Evolutionary conservation across 2,329 filamentous ascomycete genomes (phyloP).

Genomic region (Epichloe typhina): DNA sequence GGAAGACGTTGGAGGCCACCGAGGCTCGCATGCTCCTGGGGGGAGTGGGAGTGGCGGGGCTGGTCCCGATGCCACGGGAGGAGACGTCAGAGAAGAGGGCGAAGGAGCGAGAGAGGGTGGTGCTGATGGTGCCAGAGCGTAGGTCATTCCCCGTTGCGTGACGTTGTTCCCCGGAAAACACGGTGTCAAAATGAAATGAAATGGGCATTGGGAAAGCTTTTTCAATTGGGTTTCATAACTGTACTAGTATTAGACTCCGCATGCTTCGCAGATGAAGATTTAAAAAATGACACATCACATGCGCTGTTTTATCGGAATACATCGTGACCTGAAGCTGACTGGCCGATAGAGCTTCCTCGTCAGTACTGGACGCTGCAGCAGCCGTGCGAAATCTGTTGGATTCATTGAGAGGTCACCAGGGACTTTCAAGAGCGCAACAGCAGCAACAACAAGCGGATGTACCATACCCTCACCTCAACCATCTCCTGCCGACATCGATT

Average conservation of each 20-base stretch:
- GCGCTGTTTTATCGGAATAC: background rate
- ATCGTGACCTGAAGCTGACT: constrained; percentile 26
- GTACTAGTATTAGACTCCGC: constrained; percentile 16
- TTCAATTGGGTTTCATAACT: constrained; percentile 11
- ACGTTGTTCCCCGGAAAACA: constrained; percentile 12
- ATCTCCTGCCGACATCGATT: constrained; percentile 65
- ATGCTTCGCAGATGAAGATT: constrained; percentile 14
- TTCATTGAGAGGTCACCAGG: constrained; percentile 53
- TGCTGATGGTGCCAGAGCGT: constrained; percentile 97
- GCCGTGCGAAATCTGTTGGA: constrained; percentile 81
- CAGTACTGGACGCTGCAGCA: constrained; percentile 54
- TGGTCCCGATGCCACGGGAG: constrained; percentile 75
- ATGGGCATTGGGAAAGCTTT: constrained; percentile 4
- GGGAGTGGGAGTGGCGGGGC: constrained; percentile 63
- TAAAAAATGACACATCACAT: constrained; percentile 8
- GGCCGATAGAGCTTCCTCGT: constrained; percentile 42
- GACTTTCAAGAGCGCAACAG: constrained; percentile 23
- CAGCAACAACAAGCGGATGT: constrained; percentile 30
- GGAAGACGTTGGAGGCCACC: constrained; percentile 53
- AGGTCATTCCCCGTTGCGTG: constrained; percentile 47
- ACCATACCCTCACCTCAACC: constrained; percentile 70
- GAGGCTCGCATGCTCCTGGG: constrained; percentile 43
- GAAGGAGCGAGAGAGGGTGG: constrained; percentile 81
- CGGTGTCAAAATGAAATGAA: constrained; percentile 2
- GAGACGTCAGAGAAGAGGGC: constrained; percentile 83